phyloP scores from a whole-genome alignment of 2,329 filamentous ascomycete genomes.

The Epichloe aotearoae region DNA sequence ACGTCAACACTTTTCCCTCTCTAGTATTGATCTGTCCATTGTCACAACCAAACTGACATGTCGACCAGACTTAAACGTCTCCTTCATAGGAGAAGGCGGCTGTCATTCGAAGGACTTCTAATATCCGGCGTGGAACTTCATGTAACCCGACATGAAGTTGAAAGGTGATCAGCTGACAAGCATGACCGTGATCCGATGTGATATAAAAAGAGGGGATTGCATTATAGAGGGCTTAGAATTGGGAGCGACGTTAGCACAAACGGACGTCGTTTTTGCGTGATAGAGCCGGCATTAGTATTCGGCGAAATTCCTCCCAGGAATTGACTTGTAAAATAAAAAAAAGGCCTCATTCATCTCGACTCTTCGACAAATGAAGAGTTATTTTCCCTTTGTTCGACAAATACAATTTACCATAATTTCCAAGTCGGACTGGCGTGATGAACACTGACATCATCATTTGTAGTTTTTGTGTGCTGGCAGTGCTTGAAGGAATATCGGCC shows the following conservation, averaged over 20 bases:
- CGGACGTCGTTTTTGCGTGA: constrained; percentile 20
- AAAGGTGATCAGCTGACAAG: constrained; percentile 15
- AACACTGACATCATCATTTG: not conserved
- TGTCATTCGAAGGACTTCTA: constrained; percentile 23
- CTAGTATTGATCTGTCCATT: not conserved
- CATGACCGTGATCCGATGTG: constrained; percentile 18
- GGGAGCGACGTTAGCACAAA: constrained; percentile 20
- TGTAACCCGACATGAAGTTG: constrained; percentile 13
- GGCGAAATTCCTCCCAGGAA: constrained; percentile 20
- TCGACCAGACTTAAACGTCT: constrained; percentile 24
- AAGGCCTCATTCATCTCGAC: constrained; percentile 27
- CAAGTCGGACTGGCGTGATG: constrained; percentile 13
- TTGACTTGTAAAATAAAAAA: constrained; percentile 30
- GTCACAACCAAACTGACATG: constrained; percentile 3
- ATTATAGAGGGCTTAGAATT: constrained; percentile 30
- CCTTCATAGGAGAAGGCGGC: constrained; percentile 20
- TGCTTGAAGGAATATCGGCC: not conserved
- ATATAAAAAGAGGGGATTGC: constrained; percentile 23
- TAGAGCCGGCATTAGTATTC: constrained; percentile 22
- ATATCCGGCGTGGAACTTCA: constrained; percentile 17
- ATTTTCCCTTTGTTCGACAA: constrained; percentile 11
- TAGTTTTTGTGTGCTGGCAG: not conserved
- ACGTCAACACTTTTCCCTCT: constrained; percentile 24
- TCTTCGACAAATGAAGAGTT: constrained; percentile 19
- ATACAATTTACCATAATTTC: constrained; percentile 5